phyloP scores from a whole-genome alignment of 2,329 filamentous ascomycete genomes.

The Raffaelea deltoideospora region DNA sequence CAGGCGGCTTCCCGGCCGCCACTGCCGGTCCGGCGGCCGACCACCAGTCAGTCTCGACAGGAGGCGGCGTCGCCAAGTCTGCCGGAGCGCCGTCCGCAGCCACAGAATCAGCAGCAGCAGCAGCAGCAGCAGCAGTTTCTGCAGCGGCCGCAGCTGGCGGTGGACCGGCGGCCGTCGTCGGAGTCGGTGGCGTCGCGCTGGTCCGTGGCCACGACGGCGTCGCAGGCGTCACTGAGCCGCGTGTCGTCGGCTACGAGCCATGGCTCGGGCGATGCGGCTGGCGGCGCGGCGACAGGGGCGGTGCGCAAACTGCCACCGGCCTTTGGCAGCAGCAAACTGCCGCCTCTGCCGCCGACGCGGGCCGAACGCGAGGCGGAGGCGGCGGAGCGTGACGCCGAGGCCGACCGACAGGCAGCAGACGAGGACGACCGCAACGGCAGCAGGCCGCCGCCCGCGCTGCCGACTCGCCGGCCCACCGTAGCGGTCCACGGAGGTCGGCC shows the following conservation, averaged over 20 bases:
- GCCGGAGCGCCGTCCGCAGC: slow-evolving; percentile 32
- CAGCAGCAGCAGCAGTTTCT: slow-evolving; percentile 24
- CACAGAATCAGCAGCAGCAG: slow-evolving; percentile 20
- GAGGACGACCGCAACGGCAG: neutral
- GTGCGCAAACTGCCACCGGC: slow-evolving; percentile 40
- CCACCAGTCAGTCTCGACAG: neutral
- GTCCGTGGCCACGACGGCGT: slow-evolving; percentile 32
- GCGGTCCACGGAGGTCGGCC: neutral
- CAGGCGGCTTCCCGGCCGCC: slow-evolving; percentile 17
- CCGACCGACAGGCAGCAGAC: neutral
- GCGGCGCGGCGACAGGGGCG: no score
- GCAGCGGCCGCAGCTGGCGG: slow-evolving; percentile 13
- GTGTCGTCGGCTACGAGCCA: slow-evolving; percentile 33
- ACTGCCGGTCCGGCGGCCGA: slow-evolving; percentile 12
- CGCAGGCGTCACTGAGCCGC: slow-evolving; percentile 25
- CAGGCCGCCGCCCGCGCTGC: slow-evolving; percentile 2
- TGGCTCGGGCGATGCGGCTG: slow-evolving; percentile 24
- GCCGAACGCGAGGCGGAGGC: slow-evolving; percentile 34
- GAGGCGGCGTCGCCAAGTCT: slow-evolving; percentile 26
- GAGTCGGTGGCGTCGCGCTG: slow-evolving; percentile 41
- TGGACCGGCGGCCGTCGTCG: slow-evolving; percentile 35
- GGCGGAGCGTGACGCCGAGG: slow-evolving; percentile 1
- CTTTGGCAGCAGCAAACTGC: slow-evolving; percentile 40
- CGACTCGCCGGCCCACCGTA: neutral
- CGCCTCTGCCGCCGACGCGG: slow-evolving; percentile 38